Conservation (phyloP, 2,329 filamentous ascomycete genomes). For the Myriosclerotinia scirpicola region DNA sequence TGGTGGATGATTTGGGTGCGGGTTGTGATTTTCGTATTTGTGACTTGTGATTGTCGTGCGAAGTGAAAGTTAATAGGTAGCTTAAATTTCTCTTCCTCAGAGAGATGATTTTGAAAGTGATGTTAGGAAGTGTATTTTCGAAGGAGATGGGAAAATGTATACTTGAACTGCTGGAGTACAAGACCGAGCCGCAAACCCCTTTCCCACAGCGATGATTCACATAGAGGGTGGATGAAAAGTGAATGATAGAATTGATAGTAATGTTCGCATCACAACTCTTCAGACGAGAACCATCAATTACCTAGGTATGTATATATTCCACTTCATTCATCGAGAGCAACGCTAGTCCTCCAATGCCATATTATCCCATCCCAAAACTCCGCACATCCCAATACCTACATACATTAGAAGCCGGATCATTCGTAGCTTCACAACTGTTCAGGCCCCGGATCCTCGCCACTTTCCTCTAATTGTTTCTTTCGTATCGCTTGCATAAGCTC, state of each 20-base stretch:
- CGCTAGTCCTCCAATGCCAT: conserved; percentile 14
- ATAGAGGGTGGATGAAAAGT: not conserved
- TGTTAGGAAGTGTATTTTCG: not conserved
- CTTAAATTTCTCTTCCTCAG: not conserved
- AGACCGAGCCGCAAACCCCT: not conserved
- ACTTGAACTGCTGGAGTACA: not conserved
- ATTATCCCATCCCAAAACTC: conserved; percentile 6
- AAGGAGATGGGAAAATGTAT: not conserved
- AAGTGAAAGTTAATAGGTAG: too few relatives aligned
- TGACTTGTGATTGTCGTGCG: not conserved
- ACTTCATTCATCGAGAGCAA: conserved; percentile 16
- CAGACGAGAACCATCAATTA: not conserved
- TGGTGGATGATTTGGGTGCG: not conserved
- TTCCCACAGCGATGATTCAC: not conserved
- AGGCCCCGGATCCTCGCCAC: conserved; percentile 1
- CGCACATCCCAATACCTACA: conserved; percentile 17
- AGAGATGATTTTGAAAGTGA: too few relatives aligned
- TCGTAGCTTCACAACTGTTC: conserved; percentile 18
- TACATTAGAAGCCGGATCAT: not conserved
- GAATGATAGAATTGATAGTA: not conserved
- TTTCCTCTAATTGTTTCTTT: conserved; percentile 38
- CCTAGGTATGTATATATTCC: not conserved
- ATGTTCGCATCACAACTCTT: not conserved
- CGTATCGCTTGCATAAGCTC: conserved; percentile 85
- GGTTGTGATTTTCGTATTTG: too few relatives aligned